Conservation (phyloP, 306 rosid genomes). For the Casuarina equisetifolia region DNA sequence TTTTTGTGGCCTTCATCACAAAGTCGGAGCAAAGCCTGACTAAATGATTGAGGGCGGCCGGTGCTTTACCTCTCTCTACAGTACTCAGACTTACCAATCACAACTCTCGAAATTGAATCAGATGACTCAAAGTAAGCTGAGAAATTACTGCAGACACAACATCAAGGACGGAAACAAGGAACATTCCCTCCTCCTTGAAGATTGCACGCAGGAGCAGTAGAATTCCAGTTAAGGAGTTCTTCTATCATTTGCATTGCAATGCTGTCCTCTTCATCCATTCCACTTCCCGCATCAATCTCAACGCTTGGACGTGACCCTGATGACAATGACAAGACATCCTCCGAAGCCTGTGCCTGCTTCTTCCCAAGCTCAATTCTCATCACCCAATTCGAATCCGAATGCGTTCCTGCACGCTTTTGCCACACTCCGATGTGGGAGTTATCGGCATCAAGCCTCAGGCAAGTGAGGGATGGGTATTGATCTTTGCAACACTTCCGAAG, state of each 20-base stretch:
- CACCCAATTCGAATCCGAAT: constrained; percentile 83
- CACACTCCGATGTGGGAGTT: constrained; percentile 95
- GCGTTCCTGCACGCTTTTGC: constrained; percentile 86
- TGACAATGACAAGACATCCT: background rate
- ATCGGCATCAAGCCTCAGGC: constrained; percentile 86
- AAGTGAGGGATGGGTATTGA: constrained; percentile 91
- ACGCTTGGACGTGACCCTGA: background rate
- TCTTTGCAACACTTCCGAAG: constrained; percentile 80
- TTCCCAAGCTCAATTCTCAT: constrained; percentile 88
- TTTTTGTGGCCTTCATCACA: background rate
- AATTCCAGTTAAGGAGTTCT: constrained; percentile 86
- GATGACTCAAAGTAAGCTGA: constrained; percentile 14
- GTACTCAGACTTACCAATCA: constrained; percentile 3
- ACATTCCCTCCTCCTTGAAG: constrained; percentile 24
- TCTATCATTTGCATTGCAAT: constrained; percentile 95
- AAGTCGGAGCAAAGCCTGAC: background rate
- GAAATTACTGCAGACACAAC: constrained; percentile 21
- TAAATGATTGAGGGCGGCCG: no score
- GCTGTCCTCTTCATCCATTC: constrained; percentile 64
- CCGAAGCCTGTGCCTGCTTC: constrained; percentile 23
- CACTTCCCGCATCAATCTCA: constrained; percentile 23
- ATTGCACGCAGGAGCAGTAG: constrained; percentile 38
- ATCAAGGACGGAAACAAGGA: constrained; percentile 30
- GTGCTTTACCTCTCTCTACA: no score
- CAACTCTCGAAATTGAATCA: background rate